A percentile compares a stretch with the other conserved stretches of the same genome.
These are phyloP conservation scores for Quercus bicolor DNA, from an alignment of 306 rosid genomes.

Conservation along the genomic window DNA sequence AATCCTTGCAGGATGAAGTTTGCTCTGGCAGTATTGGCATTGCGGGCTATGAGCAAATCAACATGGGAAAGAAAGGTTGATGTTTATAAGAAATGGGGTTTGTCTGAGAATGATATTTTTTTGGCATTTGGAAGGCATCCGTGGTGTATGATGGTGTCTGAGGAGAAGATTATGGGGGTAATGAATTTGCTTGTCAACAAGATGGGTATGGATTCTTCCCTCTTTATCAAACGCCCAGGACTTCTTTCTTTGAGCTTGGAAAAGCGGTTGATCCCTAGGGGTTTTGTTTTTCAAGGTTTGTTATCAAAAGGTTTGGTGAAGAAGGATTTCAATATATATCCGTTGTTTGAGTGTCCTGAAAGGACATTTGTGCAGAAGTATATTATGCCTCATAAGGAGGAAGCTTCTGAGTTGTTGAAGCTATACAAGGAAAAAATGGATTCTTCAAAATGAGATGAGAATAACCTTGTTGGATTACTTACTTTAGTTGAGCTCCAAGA, in stretches of 20 bases:
- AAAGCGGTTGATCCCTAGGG: slow-evolving; percentile 35
- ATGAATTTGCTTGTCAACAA: slow-evolving; percentile 31
- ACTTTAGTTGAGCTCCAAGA: neutral
- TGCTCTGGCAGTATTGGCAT: slow-evolving; percentile 18
- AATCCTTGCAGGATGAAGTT: slow-evolving; percentile 6
- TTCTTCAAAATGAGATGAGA: neutral
- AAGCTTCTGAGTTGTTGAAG: slow-evolving; percentile 27
- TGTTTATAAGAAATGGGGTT: slow-evolving; percentile 43
- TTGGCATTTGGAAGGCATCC: slow-evolving; percentile 31
- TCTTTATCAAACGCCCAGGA: slow-evolving; percentile 10
- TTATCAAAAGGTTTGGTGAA: slow-evolving; percentile 22
- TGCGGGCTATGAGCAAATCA: slow-evolving; percentile 3
- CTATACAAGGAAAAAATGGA: slow-evolving; percentile 17
- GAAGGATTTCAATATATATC: neutral
- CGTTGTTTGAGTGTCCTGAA: neutral
- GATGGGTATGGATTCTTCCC: slow-evolving; percentile 34
- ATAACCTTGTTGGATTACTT: neutral
- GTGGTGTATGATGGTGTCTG: slow-evolving; percentile 33
- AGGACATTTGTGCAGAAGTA: slow-evolving; percentile 17
- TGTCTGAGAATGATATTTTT: slow-evolving; percentile 21
- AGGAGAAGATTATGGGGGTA: slow-evolving; percentile 17
- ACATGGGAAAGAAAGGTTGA: slow-evolving; percentile 30
- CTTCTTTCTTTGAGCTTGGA: slow-evolving; percentile 29
- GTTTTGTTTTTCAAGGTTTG: slow-evolving; percentile 29
- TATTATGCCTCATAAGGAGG: slow-evolving; percentile 21